Conservation (phyloP, 179 eudicot species). For the Nepenthes alata region DNA sequence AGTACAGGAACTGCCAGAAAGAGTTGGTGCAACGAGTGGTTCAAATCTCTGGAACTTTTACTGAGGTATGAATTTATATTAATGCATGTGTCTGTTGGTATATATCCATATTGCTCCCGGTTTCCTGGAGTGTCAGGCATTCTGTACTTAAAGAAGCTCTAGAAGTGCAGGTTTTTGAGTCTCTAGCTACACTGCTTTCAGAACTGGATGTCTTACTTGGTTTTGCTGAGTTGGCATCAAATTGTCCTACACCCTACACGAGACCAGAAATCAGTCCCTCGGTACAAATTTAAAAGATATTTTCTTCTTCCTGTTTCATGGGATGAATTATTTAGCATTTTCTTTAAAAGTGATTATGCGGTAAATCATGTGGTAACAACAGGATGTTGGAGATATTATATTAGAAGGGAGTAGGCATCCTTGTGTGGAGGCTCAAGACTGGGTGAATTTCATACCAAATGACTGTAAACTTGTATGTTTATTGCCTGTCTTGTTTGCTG, state of each 20-base stretch:
- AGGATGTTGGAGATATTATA: conserved; percentile 83
- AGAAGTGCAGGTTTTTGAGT: conserved; percentile 64
- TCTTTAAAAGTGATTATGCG: neutral
- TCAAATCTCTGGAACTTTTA: conserved; percentile 62
- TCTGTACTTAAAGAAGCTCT: conserved; percentile 9
- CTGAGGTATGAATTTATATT: conserved; percentile 42
- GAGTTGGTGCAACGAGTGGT: conserved; percentile 77
- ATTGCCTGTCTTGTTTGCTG: neutral
- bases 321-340: too few species aligned
- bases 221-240: conserved; percentile 89
- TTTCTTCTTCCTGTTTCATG: neutral
- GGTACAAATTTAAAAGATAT: conserved; percentile 26
- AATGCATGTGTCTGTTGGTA: neutral
- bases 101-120: neutral
- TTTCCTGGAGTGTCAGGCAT: conserved; percentile 3
- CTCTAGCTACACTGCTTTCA: conserved; percentile 53
- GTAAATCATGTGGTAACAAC: conserved; percentile 13
- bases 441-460: conserved; percentile 99
- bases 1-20: conserved; percentile 72
- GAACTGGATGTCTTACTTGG: conserved; percentile 92
- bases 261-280: conserved; percentile 78
- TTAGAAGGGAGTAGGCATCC: conserved; percentile 97
- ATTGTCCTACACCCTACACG: conserved; percentile 78
- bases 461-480: conserved; percentile 86
- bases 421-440: conserved; percentile 98